Evolutionary conservation across 2,329 filamentous ascomycete species (phyloP).

Genomic region (Fusarium bactridioides): DNA sequence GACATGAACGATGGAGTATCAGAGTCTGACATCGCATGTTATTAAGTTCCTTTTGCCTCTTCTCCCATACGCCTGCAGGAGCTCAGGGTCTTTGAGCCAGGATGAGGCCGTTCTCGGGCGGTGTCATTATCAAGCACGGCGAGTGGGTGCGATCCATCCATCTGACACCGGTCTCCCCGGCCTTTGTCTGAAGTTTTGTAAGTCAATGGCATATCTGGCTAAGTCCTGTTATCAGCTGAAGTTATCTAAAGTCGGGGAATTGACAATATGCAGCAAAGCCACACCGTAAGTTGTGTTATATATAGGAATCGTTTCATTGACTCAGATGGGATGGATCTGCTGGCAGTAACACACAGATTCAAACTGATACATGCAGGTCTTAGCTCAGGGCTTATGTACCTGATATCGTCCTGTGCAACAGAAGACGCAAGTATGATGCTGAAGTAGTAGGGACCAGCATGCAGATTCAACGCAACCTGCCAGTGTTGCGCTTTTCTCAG

Average conservation of each 20-base stretch:
- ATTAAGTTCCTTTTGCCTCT: constrained; percentile 19
- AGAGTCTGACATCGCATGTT: constrained; percentile 26
- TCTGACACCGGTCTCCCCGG: constrained; percentile 17
- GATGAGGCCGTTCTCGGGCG: constrained; percentile 11
- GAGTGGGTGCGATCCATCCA: constrained; percentile 16
- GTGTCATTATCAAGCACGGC: constrained; percentile 5
- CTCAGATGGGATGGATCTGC: constrained; percentile 12
- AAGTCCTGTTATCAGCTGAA: constrained; percentile 8
- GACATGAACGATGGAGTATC: constrained; percentile 21
- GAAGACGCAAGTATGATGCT: not conserved
- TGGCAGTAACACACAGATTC: constrained; percentile 1
- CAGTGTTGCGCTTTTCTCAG: not conserved
- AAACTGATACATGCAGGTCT: constrained; percentile 2
- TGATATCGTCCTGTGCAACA: constrained; percentile 3
- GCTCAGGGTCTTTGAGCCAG: constrained; percentile 14
- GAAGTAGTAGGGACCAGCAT: not conserved
- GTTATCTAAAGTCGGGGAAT: constrained; percentile 1
- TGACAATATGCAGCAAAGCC: constrained; percentile 7
- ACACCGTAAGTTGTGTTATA: constrained; percentile 17
- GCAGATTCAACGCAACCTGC: not conserved
- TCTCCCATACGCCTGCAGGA: constrained; percentile 3
- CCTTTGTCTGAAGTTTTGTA: not conserved
- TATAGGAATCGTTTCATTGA: not conserved
- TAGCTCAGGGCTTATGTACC: not conserved
- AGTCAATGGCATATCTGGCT: not conserved